Percentiles rank a stretch among this genome's conserved stretches.
Conservation (phyloP, 192 early-diverging fungal genomes). For the Lobosporangium transversale region DNA sequence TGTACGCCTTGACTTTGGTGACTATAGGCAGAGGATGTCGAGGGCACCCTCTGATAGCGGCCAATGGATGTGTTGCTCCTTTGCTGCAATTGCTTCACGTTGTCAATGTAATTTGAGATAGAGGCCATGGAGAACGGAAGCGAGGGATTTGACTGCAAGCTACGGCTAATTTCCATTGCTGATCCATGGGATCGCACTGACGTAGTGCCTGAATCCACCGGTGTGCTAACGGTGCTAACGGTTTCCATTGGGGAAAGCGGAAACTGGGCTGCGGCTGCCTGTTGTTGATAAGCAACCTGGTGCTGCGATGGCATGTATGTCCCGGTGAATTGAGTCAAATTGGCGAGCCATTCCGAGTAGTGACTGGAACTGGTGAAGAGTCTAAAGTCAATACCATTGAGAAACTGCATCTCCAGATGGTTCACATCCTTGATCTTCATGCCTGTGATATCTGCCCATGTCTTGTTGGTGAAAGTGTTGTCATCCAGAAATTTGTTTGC, state of each 20-base stretch:
- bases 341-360: constrained; percentile 74
- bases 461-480: constrained; percentile 90
- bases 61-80: constrained; percentile 12
- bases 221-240: background rate
- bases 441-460: constrained; percentile 88
- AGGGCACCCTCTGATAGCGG: constrained; percentile 14
- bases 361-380: constrained; percentile 76
- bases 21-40: constrained; percentile 2
- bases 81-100: constrained; percentile 30
- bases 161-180: background rate
- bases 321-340: constrained; percentile 53
- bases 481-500: constrained; percentile 89
- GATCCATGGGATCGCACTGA: background rate
- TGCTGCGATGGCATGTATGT: constrained; percentile 48
- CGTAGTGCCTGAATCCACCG: background rate
- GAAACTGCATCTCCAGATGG: constrained; percentile 86
- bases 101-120: constrained; percentile 44
- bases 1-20: background rate
- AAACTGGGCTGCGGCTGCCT: constrained; percentile 32
- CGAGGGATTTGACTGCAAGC: background rate
- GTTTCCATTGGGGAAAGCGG: constrained; percentile 35
- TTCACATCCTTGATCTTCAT: constrained; percentile 85
- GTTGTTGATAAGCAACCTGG: constrained; percentile 33
- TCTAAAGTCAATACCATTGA: constrained; percentile 76
- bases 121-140: constrained; percentile 31